Evolutionary conservation across 345 rosid genomes (phyloP), one percentile per base, ranked within the genome.

Genomic region (Euphorbia peplus): DNA sequence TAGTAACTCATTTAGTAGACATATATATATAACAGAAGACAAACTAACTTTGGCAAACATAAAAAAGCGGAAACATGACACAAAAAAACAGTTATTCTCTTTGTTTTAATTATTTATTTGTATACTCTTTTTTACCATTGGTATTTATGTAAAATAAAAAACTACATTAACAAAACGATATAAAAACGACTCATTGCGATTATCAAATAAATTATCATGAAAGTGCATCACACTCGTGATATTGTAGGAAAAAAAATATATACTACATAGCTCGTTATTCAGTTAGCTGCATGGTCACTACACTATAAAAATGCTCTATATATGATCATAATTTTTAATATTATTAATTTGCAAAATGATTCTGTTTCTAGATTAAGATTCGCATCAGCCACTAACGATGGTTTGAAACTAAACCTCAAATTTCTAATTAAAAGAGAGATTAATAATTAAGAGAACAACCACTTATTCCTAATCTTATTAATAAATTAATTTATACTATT

Each of bases 291-390:
- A n/a, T n/a, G n/a, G n/a, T n/a, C n/a, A n/a, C n/a, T n/a, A n/a
- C n/a, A n/a, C n/a, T n/a, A n/a, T n/a, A n/a, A n/a, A n/a, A n/a
- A n/a, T n/a, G n/a, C n/a, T n/a, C n/a, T n/a, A n/a, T 44, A 10
- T 44, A 44, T 15, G 50, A 18, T 44, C 13, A 32, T 32, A 32
- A 32, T 32, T 32, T 32, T 32, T 32, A 32, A 2, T 32, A 32
- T 5, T 28, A 22, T 19, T 21, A 0, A 50, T 3, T 41, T 42
- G 19, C n/a, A 41, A 10, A 22, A 55, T 75, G 82, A 80, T 80
- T 78, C 83, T 46, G 73, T 68, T 78, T 76, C 77, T 78, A 69
- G 82, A 83, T 78, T 41, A 71, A 51, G 54, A 75, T 68, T 75
- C 77, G 71, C 82, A 73, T 50, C 78, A 67, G 25, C 61, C 62